Base-by-base conservation (phyloP, 108 stramenopile species). In the Seminavis robusta region DNA sequence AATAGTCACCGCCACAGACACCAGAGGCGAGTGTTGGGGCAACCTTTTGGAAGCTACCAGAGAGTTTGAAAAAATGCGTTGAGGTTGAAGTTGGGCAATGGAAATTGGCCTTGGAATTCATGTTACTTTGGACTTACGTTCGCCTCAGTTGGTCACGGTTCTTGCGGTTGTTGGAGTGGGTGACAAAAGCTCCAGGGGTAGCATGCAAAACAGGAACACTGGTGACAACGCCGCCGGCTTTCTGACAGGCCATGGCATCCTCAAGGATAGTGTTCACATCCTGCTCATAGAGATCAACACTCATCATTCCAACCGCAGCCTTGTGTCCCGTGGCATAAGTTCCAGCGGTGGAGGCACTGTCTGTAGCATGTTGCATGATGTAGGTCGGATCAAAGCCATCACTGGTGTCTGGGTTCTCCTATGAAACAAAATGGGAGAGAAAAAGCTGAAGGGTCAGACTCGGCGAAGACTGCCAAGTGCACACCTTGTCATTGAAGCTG, bases 351-450 rank as follows among this genome's bases (percentile, higher is more conserved):
- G 46, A 49, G 8, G 80, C 80, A 44, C 71, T 73, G 42, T 81
- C 80, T 21, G 76, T 81, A 17, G 80, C 80, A 52, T 81, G 80
- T n/a, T 65, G 75, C 67, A 81, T 61, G 33, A 81, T 81, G 65
- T 45, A 72, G 28, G 53, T 50, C 4, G 65, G 73, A 51, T 74
- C 70, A 34, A 80, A 75, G 1, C 47, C 62, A 41, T 32, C 11
- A 45, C 13, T 15, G 8, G 44, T 19, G 36, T 37, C 36, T 37
- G 10, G 13, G 36, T 37, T 8, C 8, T 11, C 36, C 8, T 10
- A 8, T 10, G 11, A 36, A 36, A 36, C 11, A 11, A 17, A 19
- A 45, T 19, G 16, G 19, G 8, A 8, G 19, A n/a, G 19, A 45
- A 13, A 15, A 8, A 45, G 8, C 7, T 15, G 44, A 15, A 15